Conservation (phyloP, 805 yeast species). For the Huiozyma naganishii region DNA sequence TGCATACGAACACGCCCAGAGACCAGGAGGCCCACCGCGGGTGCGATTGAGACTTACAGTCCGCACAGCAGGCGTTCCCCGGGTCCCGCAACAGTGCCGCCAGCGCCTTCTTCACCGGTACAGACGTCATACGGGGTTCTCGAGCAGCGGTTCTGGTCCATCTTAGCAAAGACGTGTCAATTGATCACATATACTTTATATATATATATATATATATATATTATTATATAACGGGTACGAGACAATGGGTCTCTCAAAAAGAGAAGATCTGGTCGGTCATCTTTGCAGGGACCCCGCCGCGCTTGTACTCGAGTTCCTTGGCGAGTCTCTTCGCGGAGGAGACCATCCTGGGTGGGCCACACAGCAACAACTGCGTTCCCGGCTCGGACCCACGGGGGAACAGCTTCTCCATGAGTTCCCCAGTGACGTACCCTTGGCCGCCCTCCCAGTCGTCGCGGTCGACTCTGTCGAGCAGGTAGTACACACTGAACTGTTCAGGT, state of each 20-base stretch:
- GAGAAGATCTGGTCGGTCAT: slow-evolving; percentile 85
- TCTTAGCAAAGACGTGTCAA: too few relatives aligned
- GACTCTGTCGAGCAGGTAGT: slow-evolving; percentile 37
- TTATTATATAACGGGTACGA: too few relatives aligned
- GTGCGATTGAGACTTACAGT: slow-evolving; percentile 79
- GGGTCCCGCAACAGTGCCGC: slow-evolving; percentile 67
- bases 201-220: too few relatives aligned
- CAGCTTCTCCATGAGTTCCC: slow-evolving; percentile 44
- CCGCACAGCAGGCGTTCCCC: slow-evolving; percentile 74
- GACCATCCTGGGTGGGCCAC: slow-evolving; percentile 94
- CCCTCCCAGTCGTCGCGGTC: slow-evolving; percentile 55
- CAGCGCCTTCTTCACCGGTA: slow-evolving; percentile 39
- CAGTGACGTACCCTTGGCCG: slow-evolving; percentile 68
- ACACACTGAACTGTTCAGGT: slow-evolving; percentile 51
- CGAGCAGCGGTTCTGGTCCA: too few relatives aligned
- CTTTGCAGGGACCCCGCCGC: slow-evolving; percentile 83
- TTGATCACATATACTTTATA: too few relatives aligned
- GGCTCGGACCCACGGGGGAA: slow-evolving; percentile 57
- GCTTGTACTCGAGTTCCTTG: slow-evolving; percentile 58
- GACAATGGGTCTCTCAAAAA: too few relatives aligned
- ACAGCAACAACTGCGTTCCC: slow-evolving; percentile 52
- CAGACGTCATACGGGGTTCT: slow-evolving; percentile 5
- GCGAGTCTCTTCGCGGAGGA: slow-evolving; percentile 76
- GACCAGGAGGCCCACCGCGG: slow-evolving; percentile 99
- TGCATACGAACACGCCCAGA: slow-evolving; percentile 84